Base-by-base conservation (phyloP, 495 filamentous ascomycete genomes). In the Xylona heveae region DNA sequence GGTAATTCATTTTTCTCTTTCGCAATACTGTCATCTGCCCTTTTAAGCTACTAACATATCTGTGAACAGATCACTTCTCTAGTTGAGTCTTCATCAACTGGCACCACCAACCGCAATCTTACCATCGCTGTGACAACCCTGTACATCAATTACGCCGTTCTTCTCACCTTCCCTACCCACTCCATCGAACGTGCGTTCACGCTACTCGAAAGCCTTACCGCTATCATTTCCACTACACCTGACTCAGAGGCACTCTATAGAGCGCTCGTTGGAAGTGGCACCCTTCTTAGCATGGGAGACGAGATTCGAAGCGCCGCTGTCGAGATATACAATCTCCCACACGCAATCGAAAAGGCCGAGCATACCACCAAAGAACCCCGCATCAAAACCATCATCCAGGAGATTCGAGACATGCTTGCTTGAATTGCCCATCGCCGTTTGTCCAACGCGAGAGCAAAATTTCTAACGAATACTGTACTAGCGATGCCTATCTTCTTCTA, bases 211-310 rank as follows among this genome's bases (percentile, higher is more conserved):
- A 62, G 74, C 19, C 50, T 91, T 2, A 61, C 55, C 15, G 56
- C 59, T 30, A 65, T 84, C 2, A 42, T 90, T 2, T 46, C 50
- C 9, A 58, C 49, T 5, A 72, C 79, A 36, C 67, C 55, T 6
- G 85, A 94, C 41, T 66, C 71, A 0, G 90, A 99, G 49, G 76
- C 75, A 6, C 54, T 82, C 17, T 95, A 79, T 52, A 62, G 90
- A 25, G 70, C 71, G 4, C 61, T 94, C 8, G 83, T 92, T 13
- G 79, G 78, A 1, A 43, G 76, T 0, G 90, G 90, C 0, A 95
- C 84, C 19, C 45, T 94, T 17, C 46, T 81, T 12, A 53, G 52
- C 4, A 49, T 69, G 3, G 62, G 55, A 28, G 54, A 48, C 6
- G 66, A 63, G 31, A 58, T 54, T 22, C 52, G 46, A 33, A 49